Conservation (phyloP, 805 yeast species). For the Grigorovia transvaalensis region DNA sequence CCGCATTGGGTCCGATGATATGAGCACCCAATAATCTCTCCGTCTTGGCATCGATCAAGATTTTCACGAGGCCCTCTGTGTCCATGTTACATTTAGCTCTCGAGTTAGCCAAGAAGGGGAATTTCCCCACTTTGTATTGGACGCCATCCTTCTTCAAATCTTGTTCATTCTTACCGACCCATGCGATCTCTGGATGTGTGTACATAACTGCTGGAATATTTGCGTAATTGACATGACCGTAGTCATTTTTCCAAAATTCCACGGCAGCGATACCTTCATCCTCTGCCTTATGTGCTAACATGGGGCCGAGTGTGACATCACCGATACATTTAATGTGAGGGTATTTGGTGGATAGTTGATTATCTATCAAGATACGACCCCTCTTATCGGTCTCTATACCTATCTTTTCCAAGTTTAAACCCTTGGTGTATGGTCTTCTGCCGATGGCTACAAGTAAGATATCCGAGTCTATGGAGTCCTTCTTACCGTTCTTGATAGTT, state of each 20-base stretch:
- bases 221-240: conserved; percentile 96
- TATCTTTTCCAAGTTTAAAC: conserved; percentile 76
- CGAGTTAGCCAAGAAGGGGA: conserved; percentile 98
- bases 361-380: conserved; percentile 91
- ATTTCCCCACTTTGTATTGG: conserved; percentile 88
- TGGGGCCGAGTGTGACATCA: conserved; percentile 96
- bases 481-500: conserved; percentile 76
- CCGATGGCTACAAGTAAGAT: conserved; percentile 95
- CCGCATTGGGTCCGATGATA: conserved; percentile 96
- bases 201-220: conserved; percentile 98
- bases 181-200: conserved; percentile 98
- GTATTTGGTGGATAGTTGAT: conserved; percentile 82
- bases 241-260: conserved; percentile 85
- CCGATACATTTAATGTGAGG: conserved; percentile 96
- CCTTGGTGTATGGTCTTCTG: conserved; percentile 93
- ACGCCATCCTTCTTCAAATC: conserved; percentile 88
- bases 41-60: conserved; percentile 92
- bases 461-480: conserved; percentile 75
- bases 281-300: conserved; percentile 99
- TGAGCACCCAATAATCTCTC: conserved; percentile 94
- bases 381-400: conserved; percentile 86
- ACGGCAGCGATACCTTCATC: conserved; percentile 99
- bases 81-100: conserved; percentile 98
- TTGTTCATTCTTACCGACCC: conserved; percentile 97
- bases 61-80: conserved; percentile 95